Evolutionary conservation across 805 yeast genomes (phyloP).

Genomic region (Candida tibetensis): DNA sequence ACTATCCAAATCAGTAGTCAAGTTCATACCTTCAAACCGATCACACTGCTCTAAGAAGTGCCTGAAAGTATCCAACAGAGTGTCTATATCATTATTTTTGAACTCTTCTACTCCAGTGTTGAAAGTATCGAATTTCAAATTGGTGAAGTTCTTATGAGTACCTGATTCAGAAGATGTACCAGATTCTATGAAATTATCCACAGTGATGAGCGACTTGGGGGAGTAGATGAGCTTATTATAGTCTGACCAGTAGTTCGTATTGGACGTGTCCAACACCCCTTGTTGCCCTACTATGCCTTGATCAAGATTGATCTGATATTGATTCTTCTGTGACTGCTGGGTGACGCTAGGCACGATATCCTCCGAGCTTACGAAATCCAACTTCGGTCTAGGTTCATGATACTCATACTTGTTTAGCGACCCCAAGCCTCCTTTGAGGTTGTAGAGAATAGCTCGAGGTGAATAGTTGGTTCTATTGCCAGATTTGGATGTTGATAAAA

Average conservation of each 20-base stretch:
- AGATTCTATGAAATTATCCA: conserved; percentile 40
- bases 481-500: conserved; percentile 19
- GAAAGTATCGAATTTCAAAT: conserved; percentile 44
- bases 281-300: conserved; percentile 27
- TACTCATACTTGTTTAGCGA: conserved; percentile 57
- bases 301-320: conserved; percentile 67
- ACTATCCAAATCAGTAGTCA: conserved; percentile 67
- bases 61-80: conserved; percentile 54
- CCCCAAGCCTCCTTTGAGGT: conserved; percentile 74
- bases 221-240: conserved; percentile 64
- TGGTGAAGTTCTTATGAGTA: conserved; percentile 27
- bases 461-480: conserved; percentile 46
- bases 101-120: conserved; percentile 64
- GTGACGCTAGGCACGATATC: conserved; percentile 4
- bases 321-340: conserved; percentile 37
- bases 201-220: conserved; percentile 54
- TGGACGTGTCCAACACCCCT: conserved; percentile 31
- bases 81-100: conserved; percentile 30
- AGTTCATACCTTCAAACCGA: conserved; percentile 63
- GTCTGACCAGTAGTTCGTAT: conserved; percentile 76
- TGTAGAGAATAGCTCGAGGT: conserved; percentile 87
- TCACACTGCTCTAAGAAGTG: conserved; percentile 73
- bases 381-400: conserved; percentile 17
- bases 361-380: conserved; percentile 6
- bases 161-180: conserved; percentile 11